These are phyloP conservation scores for Mycena galericulata DNA, from an alignment of 768 basidiomycete genomes.

Conservation along the genomic window DNA sequence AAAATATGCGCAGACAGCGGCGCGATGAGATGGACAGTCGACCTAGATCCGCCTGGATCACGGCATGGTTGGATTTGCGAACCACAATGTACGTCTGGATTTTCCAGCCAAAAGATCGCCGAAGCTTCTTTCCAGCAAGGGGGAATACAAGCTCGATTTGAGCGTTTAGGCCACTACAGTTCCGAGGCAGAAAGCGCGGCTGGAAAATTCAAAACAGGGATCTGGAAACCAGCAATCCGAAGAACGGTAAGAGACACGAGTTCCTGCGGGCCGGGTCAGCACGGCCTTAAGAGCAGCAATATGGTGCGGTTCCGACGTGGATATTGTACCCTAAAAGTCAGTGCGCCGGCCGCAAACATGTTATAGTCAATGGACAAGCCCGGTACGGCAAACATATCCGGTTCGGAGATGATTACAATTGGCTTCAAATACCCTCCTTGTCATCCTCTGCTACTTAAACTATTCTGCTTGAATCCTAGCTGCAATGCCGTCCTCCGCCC, in stretches of 20 bases:
- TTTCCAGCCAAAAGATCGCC: constrained; percentile 6
- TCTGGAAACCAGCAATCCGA: too few relatives aligned
- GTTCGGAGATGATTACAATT: background rate
- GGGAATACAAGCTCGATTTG: background rate
- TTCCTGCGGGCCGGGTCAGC: too few relatives aligned
- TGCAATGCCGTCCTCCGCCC: constrained; percentile 9
- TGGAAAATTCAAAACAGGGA: too few relatives aligned
- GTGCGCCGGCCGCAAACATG: too few relatives aligned
- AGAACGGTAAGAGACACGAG: too few relatives aligned
- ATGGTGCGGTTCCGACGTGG: too few relatives aligned
- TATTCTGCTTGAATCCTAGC: background rate
- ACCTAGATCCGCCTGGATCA: constrained; percentile 14
- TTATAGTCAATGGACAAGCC: too few relatives aligned
- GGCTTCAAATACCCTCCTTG: background rate
- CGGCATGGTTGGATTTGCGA: constrained; percentile 2
- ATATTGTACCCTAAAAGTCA: too few relatives aligned
- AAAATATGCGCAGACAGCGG: background rate
- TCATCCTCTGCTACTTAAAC: background rate
- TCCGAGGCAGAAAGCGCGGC: background rate
- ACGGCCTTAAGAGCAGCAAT: too few relatives aligned
- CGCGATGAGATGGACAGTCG: constrained; percentile 1
- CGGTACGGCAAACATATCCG: too few relatives aligned
- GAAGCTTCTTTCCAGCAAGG: constrained; percentile 8
- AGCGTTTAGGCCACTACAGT: background rate
- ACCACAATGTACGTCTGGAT: constrained; percentile 7